Conservation (phyloP, 768 basidiomycete genomes). For the Phanerodontia chrysosporium region DNA sequence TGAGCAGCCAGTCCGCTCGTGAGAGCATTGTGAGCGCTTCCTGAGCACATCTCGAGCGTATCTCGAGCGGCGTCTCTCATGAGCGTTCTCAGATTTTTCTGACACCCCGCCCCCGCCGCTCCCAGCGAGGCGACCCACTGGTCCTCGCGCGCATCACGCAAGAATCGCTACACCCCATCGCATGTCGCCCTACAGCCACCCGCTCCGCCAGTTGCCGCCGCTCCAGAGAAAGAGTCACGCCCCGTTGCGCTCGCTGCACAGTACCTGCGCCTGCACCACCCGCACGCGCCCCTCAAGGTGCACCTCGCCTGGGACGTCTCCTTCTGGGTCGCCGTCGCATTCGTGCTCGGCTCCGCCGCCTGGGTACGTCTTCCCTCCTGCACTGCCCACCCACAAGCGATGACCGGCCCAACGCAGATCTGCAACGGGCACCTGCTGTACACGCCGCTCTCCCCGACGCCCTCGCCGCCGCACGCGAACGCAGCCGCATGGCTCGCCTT, state of each 20-base stretch:
- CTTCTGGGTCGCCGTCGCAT: slow-evolving; percentile 23
- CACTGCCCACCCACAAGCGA: slow-evolving; percentile 25
- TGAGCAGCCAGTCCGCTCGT: background rate
- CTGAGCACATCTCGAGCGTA: background rate
- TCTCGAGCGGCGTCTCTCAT: background rate
- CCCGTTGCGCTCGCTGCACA: slow-evolving; percentile 10
- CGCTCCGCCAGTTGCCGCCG: background rate
- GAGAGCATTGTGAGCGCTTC: background rate
- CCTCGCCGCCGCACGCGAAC: slow-evolving; percentile 15
- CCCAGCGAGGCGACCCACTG: slow-evolving; percentile 23
- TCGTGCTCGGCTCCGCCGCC: slow-evolving; percentile 19
- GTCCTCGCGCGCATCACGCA: slow-evolving; percentile 34
- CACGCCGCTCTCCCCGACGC: slow-evolving; percentile 35
- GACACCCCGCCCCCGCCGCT: background rate
- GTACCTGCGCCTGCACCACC: slow-evolving; percentile 16
- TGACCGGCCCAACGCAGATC: slow-evolving; percentile 33
- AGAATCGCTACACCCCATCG: slow-evolving; percentile 17
- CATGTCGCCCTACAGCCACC: slow-evolving; percentile 8
- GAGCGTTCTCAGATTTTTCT: background rate
- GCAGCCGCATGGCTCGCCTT: slow-evolving; percentile 46
- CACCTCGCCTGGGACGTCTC: slow-evolving; percentile 21
- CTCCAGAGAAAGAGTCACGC: background rate
- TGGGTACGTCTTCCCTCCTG: slow-evolving; percentile 18
- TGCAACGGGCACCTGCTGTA: slow-evolving; percentile 53
- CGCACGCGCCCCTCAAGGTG: slow-evolving; percentile 15